Evolutionary conservation across 2,329 filamentous ascomycete species (phyloP).

Genomic region (Boeremia exigua): DNA sequence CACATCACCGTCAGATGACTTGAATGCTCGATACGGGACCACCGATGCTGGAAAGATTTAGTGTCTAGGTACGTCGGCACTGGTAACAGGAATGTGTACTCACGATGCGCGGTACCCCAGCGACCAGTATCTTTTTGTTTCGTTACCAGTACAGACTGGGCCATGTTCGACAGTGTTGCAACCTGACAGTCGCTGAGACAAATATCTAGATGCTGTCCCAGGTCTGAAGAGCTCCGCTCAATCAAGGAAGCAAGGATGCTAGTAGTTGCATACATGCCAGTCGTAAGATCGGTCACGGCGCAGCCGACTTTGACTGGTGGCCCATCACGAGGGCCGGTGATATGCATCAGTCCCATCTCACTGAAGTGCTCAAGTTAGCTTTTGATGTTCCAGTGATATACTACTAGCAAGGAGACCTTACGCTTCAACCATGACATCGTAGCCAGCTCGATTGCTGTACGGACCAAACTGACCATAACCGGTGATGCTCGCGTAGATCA

Average conservation of each 20-base stretch:
- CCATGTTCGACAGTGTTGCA: conserved; percentile 89
- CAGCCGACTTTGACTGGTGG: conserved; percentile 98
- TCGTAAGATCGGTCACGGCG: conserved; percentile 93
- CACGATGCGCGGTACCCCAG: conserved; percentile 96
- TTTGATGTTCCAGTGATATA: not conserved
- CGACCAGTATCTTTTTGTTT: conserved; percentile 85
- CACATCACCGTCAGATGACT: conserved; percentile 66
- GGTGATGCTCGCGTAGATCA: conserved; percentile 95
- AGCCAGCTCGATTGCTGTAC: conserved; percentile 83
- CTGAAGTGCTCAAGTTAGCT: not conserved
- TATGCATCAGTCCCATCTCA: conserved; percentile 98
- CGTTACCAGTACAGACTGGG: conserved; percentile 85
- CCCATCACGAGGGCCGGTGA: conserved; percentile 85
- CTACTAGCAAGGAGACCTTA: not conserved
- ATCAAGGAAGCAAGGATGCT: conserved; percentile 91
- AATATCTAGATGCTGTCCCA: conserved; percentile 90
- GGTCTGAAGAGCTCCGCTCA: conserved; percentile 73
- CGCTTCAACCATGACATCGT: conserved; percentile 97
- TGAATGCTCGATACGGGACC: conserved; percentile 87
- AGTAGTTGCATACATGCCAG: conserved; percentile 92
- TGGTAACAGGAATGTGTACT: conserved; percentile 24
- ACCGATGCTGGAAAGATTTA: conserved; percentile 72
- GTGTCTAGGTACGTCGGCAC: not conserved
- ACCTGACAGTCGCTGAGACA: conserved; percentile 93
- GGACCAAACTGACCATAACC: conserved; percentile 96